Conservation (phyloP, 2,329 filamentous ascomycete species). For the Drechslerella stenobrocha region DNA sequence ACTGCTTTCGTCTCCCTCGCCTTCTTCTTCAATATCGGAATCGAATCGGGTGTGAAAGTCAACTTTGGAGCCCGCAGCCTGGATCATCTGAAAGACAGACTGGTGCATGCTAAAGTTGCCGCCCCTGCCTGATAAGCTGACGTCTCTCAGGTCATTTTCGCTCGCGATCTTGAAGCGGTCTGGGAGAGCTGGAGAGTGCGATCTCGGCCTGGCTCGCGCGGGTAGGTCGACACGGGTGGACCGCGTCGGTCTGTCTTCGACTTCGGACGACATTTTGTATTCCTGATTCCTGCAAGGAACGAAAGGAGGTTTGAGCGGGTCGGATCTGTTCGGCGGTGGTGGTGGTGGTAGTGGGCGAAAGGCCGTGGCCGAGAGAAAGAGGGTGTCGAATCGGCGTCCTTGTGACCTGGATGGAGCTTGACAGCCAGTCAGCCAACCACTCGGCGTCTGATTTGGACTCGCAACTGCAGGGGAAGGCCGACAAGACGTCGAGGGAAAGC, state of each 20-base stretch:
- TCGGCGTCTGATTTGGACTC: constrained; percentile 20
- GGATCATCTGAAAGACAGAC: constrained; percentile 89
- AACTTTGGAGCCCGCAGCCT: constrained; percentile 78
- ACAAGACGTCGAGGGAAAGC: too few relatives aligned
- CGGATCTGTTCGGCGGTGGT: constrained; percentile 16
- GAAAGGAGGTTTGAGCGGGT: constrained; percentile 31
- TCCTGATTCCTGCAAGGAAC: constrained; percentile 17
- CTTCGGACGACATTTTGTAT: constrained; percentile 49
- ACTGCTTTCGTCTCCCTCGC: constrained; percentile 62
- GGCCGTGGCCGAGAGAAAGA: constrained; percentile 29
- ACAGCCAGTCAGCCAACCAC: constrained; percentile 49
- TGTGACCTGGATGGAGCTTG: constrained; percentile 44
- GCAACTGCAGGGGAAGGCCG: constrained; percentile 2
- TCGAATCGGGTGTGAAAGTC: constrained; percentile 83
- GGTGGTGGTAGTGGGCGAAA: constrained; percentile 12
- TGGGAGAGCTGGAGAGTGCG: constrained; percentile 46
- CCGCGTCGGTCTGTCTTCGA: constrained; percentile 46
- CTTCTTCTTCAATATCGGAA: constrained; percentile 66
- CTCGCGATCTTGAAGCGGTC: constrained; percentile 44
- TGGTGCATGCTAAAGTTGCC: constrained; percentile 75
- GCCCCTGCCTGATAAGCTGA: constrained; percentile 55
- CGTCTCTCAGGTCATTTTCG: constrained; percentile 46
- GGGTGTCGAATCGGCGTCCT: constrained; percentile 46
- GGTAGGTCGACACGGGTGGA: constrained; percentile 41
- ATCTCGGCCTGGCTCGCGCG: constrained; percentile 37